These are phyloP conservation scores for Colletotrichum sojae DNA, from an alignment of 2,329 filamentous ascomycete species.

Conservation along the genomic window DNA sequence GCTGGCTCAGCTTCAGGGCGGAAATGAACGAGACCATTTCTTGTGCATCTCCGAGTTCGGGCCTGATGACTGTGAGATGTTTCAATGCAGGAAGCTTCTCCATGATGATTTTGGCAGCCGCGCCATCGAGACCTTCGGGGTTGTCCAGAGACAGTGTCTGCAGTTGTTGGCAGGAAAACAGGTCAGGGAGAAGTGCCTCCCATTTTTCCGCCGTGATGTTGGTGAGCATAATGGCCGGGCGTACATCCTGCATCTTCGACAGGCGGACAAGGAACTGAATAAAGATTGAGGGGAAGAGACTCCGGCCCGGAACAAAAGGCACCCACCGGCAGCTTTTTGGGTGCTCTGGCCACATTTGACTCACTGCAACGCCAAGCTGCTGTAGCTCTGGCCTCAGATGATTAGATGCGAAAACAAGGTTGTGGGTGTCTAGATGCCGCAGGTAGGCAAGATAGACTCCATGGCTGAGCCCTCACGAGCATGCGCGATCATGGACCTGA, in stretches of 20 bases:
- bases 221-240: not conserved
- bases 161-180: not conserved
- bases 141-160: slow-evolving; percentile 7
- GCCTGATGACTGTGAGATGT: not conserved
- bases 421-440: not conserved
- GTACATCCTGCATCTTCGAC: not conserved
- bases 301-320: too few species aligned
- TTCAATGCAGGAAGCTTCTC: not conserved
- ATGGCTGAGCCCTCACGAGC: not conserved
- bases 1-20: not conserved
- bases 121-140: not conserved
- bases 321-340: too few species aligned
- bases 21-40: slow-evolving; percentile 10
- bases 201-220: slow-evolving; percentile 9
- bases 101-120: not conserved
- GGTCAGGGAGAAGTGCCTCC: not conserved
- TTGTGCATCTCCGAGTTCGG: not conserved
- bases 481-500: not conserved
- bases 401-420: not conserved
- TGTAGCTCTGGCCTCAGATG: not conserved
- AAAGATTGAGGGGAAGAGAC: not conserved
- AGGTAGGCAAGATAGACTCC: not conserved
- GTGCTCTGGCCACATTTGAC: too few species aligned
- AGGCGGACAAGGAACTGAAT: not conserved
- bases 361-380: too few species aligned